Evolutionary conservation across 768 basidiomycete species (phyloP).

Genomic region (Lactarius vividus): DNA sequence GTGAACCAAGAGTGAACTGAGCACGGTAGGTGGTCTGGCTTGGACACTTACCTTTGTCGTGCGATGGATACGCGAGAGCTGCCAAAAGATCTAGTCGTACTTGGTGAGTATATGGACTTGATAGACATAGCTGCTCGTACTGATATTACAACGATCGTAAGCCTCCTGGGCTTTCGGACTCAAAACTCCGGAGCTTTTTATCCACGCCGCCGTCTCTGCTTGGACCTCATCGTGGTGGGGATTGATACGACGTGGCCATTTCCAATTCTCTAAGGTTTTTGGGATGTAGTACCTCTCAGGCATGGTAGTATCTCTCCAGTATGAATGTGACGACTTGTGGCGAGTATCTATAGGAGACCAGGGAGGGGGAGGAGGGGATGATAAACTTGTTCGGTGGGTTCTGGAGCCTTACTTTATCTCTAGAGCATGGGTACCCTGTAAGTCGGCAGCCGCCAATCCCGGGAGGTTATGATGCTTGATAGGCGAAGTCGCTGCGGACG

Average conservation of each 20-base stretch:
- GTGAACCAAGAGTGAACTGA: not conserved
- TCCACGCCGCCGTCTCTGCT: slow-evolving; percentile 18
- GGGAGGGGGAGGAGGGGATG: not conserved
- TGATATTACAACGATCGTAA: slow-evolving; percentile 24
- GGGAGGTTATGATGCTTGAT: too few relatives aligned
- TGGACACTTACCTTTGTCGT: slow-evolving; percentile 5
- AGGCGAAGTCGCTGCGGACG: too few relatives aligned
- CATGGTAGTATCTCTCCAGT: not conserved
- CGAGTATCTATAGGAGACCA: not conserved
- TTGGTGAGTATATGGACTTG: not conserved
- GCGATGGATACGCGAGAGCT: slow-evolving; percentile 23
- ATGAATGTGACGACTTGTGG: not conserved
- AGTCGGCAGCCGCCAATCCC: too few relatives aligned
- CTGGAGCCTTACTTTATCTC: not conserved
- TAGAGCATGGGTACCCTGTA: too few relatives aligned
- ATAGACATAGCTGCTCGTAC: slow-evolving; percentile 8
- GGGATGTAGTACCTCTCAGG: slow-evolving; percentile 4
- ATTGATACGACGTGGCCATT: slow-evolving; percentile 26
- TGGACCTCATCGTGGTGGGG: slow-evolving; percentile 22
- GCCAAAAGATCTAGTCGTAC: slow-evolving; percentile 23
- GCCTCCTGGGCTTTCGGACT: slow-evolving; percentile 9
- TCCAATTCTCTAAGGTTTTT: slow-evolving; percentile 20
- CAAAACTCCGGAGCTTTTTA: slow-evolving; percentile 20
- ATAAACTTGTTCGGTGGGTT: not conserved
- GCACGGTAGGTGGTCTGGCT: too few relatives aligned